Base-by-base conservation (phyloP, 2,329 filamentous ascomycete species). In the Dothiorella sarmentorum region DNA sequence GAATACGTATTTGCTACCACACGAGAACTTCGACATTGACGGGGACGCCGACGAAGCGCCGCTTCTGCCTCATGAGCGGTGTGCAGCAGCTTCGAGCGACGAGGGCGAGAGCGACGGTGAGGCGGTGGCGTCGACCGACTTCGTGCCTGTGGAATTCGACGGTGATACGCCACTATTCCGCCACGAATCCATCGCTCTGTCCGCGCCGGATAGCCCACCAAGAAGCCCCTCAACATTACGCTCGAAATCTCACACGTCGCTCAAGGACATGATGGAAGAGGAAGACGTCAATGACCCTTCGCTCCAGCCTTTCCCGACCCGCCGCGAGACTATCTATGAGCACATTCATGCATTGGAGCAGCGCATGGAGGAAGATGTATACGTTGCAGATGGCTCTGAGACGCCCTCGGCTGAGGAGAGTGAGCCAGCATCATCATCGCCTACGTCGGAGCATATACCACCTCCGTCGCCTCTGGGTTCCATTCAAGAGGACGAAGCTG, bases 221-320 rank as follows among this genome's bases (percentile, higher is more conserved):
- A 33, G 43, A 22, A 40, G 40, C n/a, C 60, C 56, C 9, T 35
- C 29, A 2, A 13, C 22, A 7, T 3, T 27, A 10, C 26, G 27
- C 42, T 35, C 27, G 5, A 35, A 27, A 22, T 45, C 55, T 3
- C 55, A 57, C 31, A 26, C 43, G 6, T 59, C 57, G 20, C 47
- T 55, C 38, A 37, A 59, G 22, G 47, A 55, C 18, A 59, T 59
- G 40, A 55, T 49, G 42, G 49, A 26, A 24, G 47, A 44, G 17
- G 52, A 59, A 18, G 55, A 55, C 18, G 43, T 43, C 18, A 52
- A 59, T 20, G 59, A 61, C n/a, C 56, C 59, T 26, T 64, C 66
- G 0, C 63, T 74, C 4, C 67, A 69, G 51, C 61, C 58, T 7
- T 73, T 74, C 53, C 72, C 71, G 1, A 70, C 67, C 22, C 66